A percentile compares a stretch with the other conserved stretches of the same genome.
phyloP scores from a whole-genome alignment of 139 green algal genomes.

The Desmodesmus armatus region DNA sequence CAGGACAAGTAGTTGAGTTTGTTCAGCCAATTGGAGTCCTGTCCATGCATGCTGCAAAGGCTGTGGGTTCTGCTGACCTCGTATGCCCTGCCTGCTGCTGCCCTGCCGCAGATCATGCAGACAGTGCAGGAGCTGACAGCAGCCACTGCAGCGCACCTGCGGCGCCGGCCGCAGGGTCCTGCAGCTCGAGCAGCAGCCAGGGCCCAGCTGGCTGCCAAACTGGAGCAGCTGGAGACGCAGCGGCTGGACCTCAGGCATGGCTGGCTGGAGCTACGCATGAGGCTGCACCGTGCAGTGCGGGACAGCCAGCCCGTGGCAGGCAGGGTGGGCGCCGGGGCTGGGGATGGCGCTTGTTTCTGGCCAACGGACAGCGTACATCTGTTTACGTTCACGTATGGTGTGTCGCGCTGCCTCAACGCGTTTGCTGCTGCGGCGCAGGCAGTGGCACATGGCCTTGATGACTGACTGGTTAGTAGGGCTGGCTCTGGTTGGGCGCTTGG shows the following conservation, averaged over 20 bases:
- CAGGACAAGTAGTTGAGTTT: too few species aligned
- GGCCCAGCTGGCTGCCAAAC: neutral
- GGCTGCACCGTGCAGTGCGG: conserved; percentile 15
- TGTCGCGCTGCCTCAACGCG: neutral
- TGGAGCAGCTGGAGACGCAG: neutral
- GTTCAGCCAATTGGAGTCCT: too few species aligned
- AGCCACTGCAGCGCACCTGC: conserved; percentile 3
- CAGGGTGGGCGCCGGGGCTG: neutral
- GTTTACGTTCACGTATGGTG: conserved; percentile 36
- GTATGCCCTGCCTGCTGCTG: neutral
- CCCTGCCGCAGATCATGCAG: neutral
- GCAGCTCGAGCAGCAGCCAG: neutral
- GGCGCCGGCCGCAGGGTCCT: neutral
- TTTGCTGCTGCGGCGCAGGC: conserved; percentile 4
- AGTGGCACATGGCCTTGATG: too few species aligned
- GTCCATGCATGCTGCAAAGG: too few species aligned
- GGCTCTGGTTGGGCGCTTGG: too few species aligned
- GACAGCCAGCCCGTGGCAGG: neutral
- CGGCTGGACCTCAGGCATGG: conserved; percentile 7
- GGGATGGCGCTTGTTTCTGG: neutral
- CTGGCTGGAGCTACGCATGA: conserved; percentile 17
- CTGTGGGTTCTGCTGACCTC: neutral
- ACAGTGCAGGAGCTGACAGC: neutral
- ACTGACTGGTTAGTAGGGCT: too few species aligned
- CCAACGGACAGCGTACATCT: conserved; percentile 25